Evolutionary conservation across 2,329 filamentous ascomycete genomes (phyloP), one percentile per base, ranked within the genome.

Genomic region (Trichoderma sp.): DNA sequence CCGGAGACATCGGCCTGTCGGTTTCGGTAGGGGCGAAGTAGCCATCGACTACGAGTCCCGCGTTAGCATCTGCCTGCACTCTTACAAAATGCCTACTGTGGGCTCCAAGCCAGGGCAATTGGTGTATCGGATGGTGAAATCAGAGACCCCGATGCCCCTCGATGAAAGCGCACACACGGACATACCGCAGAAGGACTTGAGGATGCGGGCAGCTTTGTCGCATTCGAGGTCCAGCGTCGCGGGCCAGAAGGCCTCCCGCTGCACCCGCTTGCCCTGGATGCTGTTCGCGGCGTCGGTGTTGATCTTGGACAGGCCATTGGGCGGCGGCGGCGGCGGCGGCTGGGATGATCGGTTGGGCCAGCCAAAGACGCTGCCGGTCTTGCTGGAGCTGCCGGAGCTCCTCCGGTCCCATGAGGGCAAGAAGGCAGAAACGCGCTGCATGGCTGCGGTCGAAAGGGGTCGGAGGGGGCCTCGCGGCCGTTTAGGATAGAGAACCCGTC

Each of bases 161-260:
- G 34, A 5, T 39, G 34, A 39, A 12, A 7, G 7, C 5, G 30
- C 34, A 3, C 34, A 39, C 34, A 39, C 12, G 34, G 52, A 54
- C 75, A 63, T 83, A 91, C 89, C 91, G 81, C 92, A 96, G 78
- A 97, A 97, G 39, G 91, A 94, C 75, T 92, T 90, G 59, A 97
- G 78, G 67, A 97, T 97, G 64, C 92, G 85, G 66, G 93, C 92
- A 54, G 93, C 91, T 79, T 97, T 97, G 78, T 97, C 92, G 77
- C 90, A 91, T 81, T 97, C 93, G 70, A 90, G 89, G 75, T 97
- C 93, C 59, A 97, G 81, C 1, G 89, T 90, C 39, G 90, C 90
- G 3, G 92, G 92, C 91, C 91, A 95, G 73, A 94, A 94, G 26
- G 90, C 88, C 75, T 96, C 91, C 34, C 76, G 72, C 54, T 78